Percentiles rank a stretch among this genome's conserved stretches.
These are phyloP conservation scores for Juncus inflexus DNA, from an alignment of 176 grass and related monocot genomes.

Conservation along the genomic window DNA sequence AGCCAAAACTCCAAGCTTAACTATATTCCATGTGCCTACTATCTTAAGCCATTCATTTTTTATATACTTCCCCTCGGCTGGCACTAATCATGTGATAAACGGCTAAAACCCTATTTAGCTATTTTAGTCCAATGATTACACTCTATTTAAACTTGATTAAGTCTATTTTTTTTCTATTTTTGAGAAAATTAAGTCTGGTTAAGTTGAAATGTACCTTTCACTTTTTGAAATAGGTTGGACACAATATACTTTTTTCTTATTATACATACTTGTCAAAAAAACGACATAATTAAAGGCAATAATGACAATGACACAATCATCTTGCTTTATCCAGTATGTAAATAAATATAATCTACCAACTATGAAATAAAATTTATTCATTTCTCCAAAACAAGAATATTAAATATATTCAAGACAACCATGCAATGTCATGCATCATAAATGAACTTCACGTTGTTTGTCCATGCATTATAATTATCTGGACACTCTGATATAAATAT, in stretches of 20 bases:
- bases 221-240: conserved; percentile 11
- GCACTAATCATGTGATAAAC: neutral
- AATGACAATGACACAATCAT: neutral
- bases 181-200: too few species aligned
- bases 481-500: neutral
- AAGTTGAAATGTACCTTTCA: conserved; percentile 16
- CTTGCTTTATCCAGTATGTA: neutral
- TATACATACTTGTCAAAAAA: neutral
- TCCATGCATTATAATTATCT: neutral
- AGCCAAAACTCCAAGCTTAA: conserved; percentile 7
- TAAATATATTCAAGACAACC: neutral
- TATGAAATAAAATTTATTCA: too few species aligned
- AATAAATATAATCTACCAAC: too few species aligned
- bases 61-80: too few species aligned
- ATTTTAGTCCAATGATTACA: neutral
- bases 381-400: too few species aligned
- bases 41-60: neutral
- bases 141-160: conserved; percentile 20
- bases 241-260: conserved; percentile 6
- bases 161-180: neutral
- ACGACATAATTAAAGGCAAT: neutral
- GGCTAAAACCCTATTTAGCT: neutral
- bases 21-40: conserved; percentile 20
- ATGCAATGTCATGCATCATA: conserved; percentile 3
- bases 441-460: conserved; percentile 25